phyloP scores from a whole-genome alignment of 495 filamentous ascomycete genomes.

The Tuber aestivum region DNA sequence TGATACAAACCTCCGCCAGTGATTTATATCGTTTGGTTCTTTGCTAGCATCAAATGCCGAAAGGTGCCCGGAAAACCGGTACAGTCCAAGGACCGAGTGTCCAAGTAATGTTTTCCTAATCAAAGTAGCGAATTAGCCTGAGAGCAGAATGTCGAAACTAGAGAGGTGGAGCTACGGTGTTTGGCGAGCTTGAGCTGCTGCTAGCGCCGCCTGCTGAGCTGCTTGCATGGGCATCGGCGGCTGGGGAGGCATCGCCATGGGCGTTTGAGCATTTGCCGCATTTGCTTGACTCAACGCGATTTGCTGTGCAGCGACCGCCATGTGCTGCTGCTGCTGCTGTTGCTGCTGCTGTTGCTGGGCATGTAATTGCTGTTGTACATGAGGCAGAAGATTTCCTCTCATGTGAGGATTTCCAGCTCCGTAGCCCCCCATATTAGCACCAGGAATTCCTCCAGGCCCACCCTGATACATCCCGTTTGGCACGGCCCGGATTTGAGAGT shows the following conservation, averaged over 20 bases:
- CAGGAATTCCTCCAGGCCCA: constrained; percentile 38
- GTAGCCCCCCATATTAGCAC: constrained; percentile 40
- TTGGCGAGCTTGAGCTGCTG: constrained; percentile 44
- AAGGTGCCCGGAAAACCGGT: constrained; percentile 55
- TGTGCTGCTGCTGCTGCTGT: constrained; percentile 48
- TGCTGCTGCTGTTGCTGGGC: constrained; percentile 47
- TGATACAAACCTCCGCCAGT: constrained; percentile 61
- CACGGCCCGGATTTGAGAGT: constrained; percentile 37
- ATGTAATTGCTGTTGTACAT: constrained; percentile 44
- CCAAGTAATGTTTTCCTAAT: constrained; percentile 42
- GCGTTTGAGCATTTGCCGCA: constrained; percentile 39
- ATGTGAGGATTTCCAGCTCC: constrained; percentile 39
- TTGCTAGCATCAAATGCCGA: constrained; percentile 44
- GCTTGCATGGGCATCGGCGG: constrained; percentile 31
- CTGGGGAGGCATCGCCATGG: constrained; percentile 42
- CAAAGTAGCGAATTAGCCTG: constrained; percentile 45
- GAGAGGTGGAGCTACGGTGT: constrained; percentile 42
- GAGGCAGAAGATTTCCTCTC: constrained; percentile 32
- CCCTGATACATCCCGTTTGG: constrained; percentile 42
- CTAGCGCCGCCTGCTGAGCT: constrained; percentile 42
- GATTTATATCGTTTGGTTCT: constrained; percentile 49
- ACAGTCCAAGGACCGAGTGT: constrained; percentile 50
- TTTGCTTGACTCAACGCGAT: constrained; percentile 39
- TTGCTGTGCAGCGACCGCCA: constrained; percentile 46
- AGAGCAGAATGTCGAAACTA: constrained; percentile 43